phyloP scores from a whole-genome alignment of 2,329 filamentous ascomycete genomes.

The Knoxdaviesia capensis region DNA sequence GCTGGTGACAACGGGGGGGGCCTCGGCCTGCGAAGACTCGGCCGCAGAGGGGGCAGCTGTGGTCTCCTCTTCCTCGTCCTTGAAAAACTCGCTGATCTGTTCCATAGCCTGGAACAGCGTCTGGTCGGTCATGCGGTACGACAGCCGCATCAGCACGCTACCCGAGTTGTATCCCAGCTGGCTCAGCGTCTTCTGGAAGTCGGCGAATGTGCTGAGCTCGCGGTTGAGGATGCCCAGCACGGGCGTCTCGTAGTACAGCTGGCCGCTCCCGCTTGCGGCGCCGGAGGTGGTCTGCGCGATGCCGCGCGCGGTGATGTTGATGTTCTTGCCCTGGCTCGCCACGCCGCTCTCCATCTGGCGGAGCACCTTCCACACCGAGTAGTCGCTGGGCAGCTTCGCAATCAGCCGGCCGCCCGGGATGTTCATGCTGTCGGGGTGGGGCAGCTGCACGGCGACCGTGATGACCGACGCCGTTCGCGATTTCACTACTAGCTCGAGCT shows the following conservation, averaged over 20 bases:
- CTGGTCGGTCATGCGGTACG: conserved; percentile 54
- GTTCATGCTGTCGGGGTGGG: conserved; percentile 44
- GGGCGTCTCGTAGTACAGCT: conserved; percentile 75
- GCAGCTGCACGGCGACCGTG: conserved; percentile 73
- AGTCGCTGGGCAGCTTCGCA: conserved; percentile 75
- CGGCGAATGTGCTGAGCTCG: conserved; percentile 55
- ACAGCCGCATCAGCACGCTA: conserved; percentile 57
- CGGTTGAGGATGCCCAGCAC: conserved; percentile 68
- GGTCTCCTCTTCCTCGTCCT: conserved; percentile 18
- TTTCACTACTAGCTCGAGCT: conserved; percentile 75
- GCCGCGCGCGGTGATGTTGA: conserved; percentile 73
- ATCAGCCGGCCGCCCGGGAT: conserved; percentile 47
- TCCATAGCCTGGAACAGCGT: conserved; percentile 73
- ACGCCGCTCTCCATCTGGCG: conserved; percentile 72
- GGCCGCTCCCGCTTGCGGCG: conserved; percentile 39
- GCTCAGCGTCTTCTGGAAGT: conserved; percentile 73
- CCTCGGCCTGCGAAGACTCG: too few relatives aligned
- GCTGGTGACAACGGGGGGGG: too few relatives aligned
- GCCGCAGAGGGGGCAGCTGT: not conserved
- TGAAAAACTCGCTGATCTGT: conserved; percentile 62
- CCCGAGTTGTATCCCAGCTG: conserved; percentile 78
- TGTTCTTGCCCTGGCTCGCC: conserved; percentile 34
- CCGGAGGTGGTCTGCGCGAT: conserved; percentile 40
- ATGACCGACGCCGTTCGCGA: conserved; percentile 74
- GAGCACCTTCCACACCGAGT: conserved; percentile 73